phyloP scores from a whole-genome alignment of 257 asterid species.

The Nicotiana noctiflora region DNA sequence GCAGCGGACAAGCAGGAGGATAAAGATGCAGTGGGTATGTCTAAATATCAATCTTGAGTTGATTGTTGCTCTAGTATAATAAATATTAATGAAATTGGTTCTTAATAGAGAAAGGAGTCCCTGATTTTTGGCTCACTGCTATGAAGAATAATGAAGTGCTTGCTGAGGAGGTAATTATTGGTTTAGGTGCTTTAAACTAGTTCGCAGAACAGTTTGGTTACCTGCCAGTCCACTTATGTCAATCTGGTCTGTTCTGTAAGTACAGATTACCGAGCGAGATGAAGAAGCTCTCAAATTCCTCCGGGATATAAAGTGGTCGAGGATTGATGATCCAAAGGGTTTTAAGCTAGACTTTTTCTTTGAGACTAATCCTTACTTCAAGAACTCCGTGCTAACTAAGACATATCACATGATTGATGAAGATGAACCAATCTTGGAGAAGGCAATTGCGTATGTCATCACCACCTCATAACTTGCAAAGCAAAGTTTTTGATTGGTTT shows the following conservation, averaged over 20 bases:
- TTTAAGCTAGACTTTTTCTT: conserved; percentile 72
- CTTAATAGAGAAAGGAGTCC: conserved; percentile 62
- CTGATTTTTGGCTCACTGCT: conserved; percentile 76
- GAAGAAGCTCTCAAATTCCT: conserved; percentile 70
- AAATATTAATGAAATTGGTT: background rate
- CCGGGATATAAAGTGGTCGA: conserved; percentile 70
- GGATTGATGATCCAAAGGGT: conserved; percentile 65
- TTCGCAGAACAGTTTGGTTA: background rate
- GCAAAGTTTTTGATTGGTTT: background rate
- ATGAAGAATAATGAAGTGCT: conserved; percentile 67
- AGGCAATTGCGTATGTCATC: conserved; percentile 63
- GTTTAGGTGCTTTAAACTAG: background rate
- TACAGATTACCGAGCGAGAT: conserved; percentile 64
- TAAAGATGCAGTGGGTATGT: conserved; percentile 21
- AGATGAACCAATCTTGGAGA: conserved; percentile 80
- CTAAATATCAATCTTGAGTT: background rate
- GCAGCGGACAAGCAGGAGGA: conserved; percentile 11
- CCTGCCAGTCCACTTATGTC: background rate
- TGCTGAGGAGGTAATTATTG: conserved; percentile 56
- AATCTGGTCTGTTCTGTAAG: background rate
- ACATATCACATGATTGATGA: conserved; percentile 87
- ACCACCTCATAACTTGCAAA: background rate
- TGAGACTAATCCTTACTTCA: conserved; percentile 58
- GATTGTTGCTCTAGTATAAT: background rate
- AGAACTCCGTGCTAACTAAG: conserved; percentile 58